These are phyloP conservation scores for Pleurotus eryngii DNA, from an alignment of 768 basidiomycete species.

Conservation along the genomic window DNA sequence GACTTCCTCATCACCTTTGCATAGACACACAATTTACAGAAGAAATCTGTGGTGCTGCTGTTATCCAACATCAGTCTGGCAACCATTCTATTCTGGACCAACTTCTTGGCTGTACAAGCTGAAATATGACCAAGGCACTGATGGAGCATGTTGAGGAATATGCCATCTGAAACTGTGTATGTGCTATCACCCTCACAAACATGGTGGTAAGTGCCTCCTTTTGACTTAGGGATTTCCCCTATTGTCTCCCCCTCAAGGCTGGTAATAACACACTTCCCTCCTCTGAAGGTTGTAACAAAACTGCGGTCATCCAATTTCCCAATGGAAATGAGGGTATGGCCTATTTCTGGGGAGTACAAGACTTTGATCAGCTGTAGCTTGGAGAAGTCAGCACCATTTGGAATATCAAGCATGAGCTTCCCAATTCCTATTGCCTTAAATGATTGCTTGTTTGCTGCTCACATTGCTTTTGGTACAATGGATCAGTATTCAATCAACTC, in stretches of 20 bases:
- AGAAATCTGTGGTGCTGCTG: slow-evolving; percentile 14
- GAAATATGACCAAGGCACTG: slow-evolving; percentile 31
- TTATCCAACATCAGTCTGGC: slow-evolving; percentile 24
- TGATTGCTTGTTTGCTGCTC: slow-evolving; percentile 18
- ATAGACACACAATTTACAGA: slow-evolving; percentile 43
- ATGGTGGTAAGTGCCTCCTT: slow-evolving; percentile 19
- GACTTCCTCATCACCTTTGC: slow-evolving; percentile 36
- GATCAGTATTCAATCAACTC: slow-evolving; percentile 17
- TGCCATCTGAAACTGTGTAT: slow-evolving; percentile 11
- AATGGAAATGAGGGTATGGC: slow-evolving; percentile 33
- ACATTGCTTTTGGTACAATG: slow-evolving; percentile 15
- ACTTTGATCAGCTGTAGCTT: slow-evolving; percentile 15
- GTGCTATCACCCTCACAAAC: slow-evolving; percentile 17
- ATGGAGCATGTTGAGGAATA: slow-evolving; percentile 30
- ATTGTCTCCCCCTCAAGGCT: slow-evolving; percentile 15
- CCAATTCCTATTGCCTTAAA: slow-evolving; percentile 19
- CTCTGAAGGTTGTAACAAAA: slow-evolving; percentile 21
- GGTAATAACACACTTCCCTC: slow-evolving; percentile 24
- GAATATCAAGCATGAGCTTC: slow-evolving; percentile 19
- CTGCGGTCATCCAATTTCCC: slow-evolving; percentile 32
- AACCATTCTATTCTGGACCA: slow-evolving; percentile 25
- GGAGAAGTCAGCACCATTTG: slow-evolving; percentile 14
- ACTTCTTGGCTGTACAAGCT: slow-evolving; percentile 13
- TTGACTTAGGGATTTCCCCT: slow-evolving; percentile 19
- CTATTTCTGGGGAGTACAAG: slow-evolving; percentile 29